Conservation (phyloP, 148 eudicot species). For the Mesembryanthemum crystallinum region DNA sequence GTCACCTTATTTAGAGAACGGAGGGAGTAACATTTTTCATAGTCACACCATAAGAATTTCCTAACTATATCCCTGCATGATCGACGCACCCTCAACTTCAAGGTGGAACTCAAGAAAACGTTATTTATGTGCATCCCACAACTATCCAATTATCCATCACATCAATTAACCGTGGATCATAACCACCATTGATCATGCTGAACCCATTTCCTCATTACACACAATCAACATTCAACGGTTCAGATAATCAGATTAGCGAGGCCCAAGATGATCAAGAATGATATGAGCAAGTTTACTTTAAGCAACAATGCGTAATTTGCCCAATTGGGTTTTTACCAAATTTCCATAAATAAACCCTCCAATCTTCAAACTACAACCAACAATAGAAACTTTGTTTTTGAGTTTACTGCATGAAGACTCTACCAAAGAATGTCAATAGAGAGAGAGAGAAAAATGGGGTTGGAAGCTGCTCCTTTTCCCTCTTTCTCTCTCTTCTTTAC, state of each 20-base stretch:
- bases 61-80: too few relatives aligned
- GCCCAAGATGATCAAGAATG: too few relatives aligned
- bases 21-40: too few relatives aligned
- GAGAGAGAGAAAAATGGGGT: slow-evolving; percentile 10
- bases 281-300: too few relatives aligned
- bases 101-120: not conserved
- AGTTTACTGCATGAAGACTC: not conserved
- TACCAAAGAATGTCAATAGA: slow-evolving; percentile 23
- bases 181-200: not conserved
- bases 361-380: not conserved
- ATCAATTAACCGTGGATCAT: slow-evolving; percentile 3
- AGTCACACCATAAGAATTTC: not conserved
- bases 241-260: not conserved
- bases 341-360: not conserved
- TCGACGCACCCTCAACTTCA: too few relatives aligned
- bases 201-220: not conserved
- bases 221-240: slow-evolving; percentile 7
- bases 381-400: not conserved
- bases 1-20: too few relatives aligned
- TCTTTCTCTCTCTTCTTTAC: slow-evolving; percentile 11
- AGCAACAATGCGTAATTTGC: not conserved
- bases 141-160: slow-evolving; percentile 1
- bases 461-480: slow-evolving; percentile 6
- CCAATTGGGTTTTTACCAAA: not conserved
- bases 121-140: not conserved